These are phyloP conservation scores for Populus davidiana DNA, from an alignment of 345 rosid genomes.

Conservation along the genomic window DNA sequence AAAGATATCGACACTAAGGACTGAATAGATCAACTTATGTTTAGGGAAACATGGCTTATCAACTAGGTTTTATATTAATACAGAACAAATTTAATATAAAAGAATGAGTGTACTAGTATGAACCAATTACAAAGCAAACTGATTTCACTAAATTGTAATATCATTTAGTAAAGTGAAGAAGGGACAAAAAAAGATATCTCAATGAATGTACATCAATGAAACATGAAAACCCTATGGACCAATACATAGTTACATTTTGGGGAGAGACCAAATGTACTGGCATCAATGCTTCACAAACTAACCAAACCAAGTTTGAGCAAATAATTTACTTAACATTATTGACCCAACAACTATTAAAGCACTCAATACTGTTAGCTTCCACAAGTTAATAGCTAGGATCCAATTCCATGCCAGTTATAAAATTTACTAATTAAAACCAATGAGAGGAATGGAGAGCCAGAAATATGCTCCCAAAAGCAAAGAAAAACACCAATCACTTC, in stretches of 20 bases:
- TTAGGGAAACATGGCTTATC: not conserved
- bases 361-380: not conserved
- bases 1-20: not conserved
- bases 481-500: not conserved
- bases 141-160: not conserved
- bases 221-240: not conserved
- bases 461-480: not conserved
- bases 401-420: not conserved
- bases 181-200: not conserved
- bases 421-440: not conserved
- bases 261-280: not conserved
- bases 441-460: not conserved
- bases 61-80: not conserved
- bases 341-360: not conserved
- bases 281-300: not conserved
- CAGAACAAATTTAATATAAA: not conserved
- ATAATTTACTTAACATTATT: not conserved
- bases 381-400: not conserved
- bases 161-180: not conserved
- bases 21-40: not conserved
- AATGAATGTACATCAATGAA: not conserved
- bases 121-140: not conserved
- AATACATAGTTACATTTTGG: not conserved
- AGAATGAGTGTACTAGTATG: not conserved
- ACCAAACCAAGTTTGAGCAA: not conserved